Conservation (phyloP, 805 yeast genomes). For the Yamadazyma insecticola region DNA sequence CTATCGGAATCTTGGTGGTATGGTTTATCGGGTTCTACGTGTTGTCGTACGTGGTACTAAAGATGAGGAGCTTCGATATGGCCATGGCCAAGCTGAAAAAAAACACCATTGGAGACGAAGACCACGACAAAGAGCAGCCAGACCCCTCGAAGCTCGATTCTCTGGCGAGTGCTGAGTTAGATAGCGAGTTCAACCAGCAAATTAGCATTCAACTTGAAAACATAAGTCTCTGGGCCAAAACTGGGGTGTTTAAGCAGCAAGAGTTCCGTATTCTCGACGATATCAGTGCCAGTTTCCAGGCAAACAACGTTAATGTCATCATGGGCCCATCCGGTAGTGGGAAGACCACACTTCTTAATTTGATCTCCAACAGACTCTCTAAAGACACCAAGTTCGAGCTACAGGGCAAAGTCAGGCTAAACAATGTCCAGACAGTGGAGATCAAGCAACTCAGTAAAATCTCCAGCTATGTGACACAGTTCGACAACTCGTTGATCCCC, state of each 20-base stretch:
- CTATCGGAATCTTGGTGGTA: slow-evolving; percentile 54
- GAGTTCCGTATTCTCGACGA: slow-evolving; percentile 16
- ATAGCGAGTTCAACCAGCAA: slow-evolving; percentile 25
- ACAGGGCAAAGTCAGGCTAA: slow-evolving; percentile 23
- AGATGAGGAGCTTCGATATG: slow-evolving; percentile 47
- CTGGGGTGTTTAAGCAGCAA: slow-evolving; percentile 6
- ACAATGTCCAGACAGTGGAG: slow-evolving; percentile 19
- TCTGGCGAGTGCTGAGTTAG: slow-evolving; percentile 7
- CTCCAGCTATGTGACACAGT: slow-evolving; percentile 79
- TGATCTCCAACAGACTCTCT: slow-evolving; percentile 46
- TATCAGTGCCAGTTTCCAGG: slow-evolving; percentile 26
- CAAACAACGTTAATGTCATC: slow-evolving; percentile 34
- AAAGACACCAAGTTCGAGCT: slow-evolving; percentile 13
- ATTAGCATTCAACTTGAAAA: slow-evolving; percentile 17
- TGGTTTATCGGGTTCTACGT: slow-evolving; percentile 55
- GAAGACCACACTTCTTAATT: slow-evolving; percentile 37
- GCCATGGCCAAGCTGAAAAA: slow-evolving; percentile 40
- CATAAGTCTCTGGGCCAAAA: slow-evolving; percentile 42
- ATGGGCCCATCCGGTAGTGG: slow-evolving; percentile 48
- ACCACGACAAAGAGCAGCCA: slow-evolving; percentile 9
- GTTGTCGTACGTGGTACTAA: slow-evolving; percentile 45
- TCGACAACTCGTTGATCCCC: slow-evolving; percentile 68
- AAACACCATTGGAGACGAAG: slow-evolving; percentile 29
- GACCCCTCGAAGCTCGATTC: too few relatives aligned
- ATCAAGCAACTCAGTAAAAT: slow-evolving; percentile 21